Evolutionary conservation across 2,329 filamentous ascomycete genomes (phyloP).

Genomic region (Sporothrix luriei): DNA sequence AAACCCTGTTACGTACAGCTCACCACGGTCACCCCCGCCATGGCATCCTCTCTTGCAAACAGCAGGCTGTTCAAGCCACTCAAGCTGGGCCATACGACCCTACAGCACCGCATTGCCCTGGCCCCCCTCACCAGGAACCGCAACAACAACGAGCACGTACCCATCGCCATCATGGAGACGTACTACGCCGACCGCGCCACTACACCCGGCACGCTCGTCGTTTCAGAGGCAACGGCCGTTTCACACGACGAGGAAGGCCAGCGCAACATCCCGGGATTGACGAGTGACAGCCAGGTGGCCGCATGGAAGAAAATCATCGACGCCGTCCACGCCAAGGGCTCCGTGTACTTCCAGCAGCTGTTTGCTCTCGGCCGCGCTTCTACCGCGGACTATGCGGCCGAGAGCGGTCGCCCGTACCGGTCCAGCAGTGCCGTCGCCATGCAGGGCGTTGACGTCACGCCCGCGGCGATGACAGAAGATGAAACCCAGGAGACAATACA

Average conservation of each 20-base stretch:
- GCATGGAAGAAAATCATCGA: constrained; percentile 63
- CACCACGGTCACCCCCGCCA: background rate
- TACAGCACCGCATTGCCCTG: constrained; percentile 55
- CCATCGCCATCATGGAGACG: constrained; percentile 43
- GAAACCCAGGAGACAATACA: constrained; percentile 67
- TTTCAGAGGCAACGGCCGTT: constrained; percentile 52
- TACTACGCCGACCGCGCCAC: constrained; percentile 51
- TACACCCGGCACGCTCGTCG: constrained; percentile 47
- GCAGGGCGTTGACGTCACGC: constrained; percentile 45
- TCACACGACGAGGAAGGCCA: constrained; percentile 44
- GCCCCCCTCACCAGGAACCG: constrained; percentile 59
- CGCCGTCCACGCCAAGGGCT: constrained; percentile 63
- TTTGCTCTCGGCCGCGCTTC: constrained; percentile 51
- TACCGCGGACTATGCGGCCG: constrained; percentile 42
- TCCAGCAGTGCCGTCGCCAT: constrained; percentile 50
- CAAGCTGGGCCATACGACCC: constrained; percentile 47
- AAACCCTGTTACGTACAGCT: too few species aligned
- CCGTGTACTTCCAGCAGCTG: constrained; percentile 64
- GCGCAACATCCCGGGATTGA: constrained; percentile 61
- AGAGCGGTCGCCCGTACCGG: constrained; percentile 43
- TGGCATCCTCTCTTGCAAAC: background rate
- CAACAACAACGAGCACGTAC: constrained; percentile 43
- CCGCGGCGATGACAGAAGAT: constrained; percentile 60
- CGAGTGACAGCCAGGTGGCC: constrained; percentile 54
- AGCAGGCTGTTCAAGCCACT: constrained; percentile 38